Percentiles rank a stretch among this genome's conserved stretches.
Conservation (phyloP, 495 filamentous ascomycete genomes). For the Trichocladium antarcticum region DNA sequence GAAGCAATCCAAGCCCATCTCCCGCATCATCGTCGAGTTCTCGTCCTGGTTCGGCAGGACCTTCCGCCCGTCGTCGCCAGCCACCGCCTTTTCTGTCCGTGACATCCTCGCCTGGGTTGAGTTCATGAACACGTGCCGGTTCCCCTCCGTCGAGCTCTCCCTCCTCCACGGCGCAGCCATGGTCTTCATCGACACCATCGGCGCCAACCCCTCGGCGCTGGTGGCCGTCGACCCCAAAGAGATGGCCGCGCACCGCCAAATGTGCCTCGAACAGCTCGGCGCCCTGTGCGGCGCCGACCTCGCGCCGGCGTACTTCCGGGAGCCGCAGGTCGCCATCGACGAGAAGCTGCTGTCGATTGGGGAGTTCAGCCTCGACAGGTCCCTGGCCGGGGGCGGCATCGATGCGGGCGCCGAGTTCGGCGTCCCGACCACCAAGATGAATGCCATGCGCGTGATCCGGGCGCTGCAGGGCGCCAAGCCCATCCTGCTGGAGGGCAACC, state of each 20-base stretch:
- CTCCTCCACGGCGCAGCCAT: conserved; percentile 84
- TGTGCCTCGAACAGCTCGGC: conserved; percentile 62
- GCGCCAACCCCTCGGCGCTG: conserved; percentile 83
- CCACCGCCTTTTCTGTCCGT: conserved; percentile 71
- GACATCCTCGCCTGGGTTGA: conserved; percentile 89
- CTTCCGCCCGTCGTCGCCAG: conserved; percentile 59
- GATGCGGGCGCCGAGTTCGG: conserved; percentile 64
- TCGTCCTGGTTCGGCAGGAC: conserved; percentile 80
- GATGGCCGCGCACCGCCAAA: conserved; percentile 49
- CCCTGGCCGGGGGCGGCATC: conserved; percentile 28
- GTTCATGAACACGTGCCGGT: conserved; percentile 62
- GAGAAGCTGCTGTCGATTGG: conserved; percentile 50
- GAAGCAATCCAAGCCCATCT: conserved; percentile 30
- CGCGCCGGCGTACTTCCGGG: conserved; percentile 47
- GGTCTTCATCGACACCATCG: conserved; percentile 90
- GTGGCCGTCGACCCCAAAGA: conserved; percentile 52
- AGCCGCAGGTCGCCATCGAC: conserved; percentile 37
- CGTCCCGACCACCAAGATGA: conserved; percentile 79
- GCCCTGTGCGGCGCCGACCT: conserved; percentile 55
- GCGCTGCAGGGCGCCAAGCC: conserved; percentile 86
- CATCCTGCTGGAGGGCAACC: conserved; percentile 87
- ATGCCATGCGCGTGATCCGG: conserved; percentile 79
- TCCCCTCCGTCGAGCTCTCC: conserved; percentile 30
- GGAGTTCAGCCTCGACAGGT: conserved; percentile 54
- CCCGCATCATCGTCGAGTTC: conserved; percentile 66